Base-by-base conservation (phyloP, 176 grass and related monocot species). In the Areca catechu region DNA sequence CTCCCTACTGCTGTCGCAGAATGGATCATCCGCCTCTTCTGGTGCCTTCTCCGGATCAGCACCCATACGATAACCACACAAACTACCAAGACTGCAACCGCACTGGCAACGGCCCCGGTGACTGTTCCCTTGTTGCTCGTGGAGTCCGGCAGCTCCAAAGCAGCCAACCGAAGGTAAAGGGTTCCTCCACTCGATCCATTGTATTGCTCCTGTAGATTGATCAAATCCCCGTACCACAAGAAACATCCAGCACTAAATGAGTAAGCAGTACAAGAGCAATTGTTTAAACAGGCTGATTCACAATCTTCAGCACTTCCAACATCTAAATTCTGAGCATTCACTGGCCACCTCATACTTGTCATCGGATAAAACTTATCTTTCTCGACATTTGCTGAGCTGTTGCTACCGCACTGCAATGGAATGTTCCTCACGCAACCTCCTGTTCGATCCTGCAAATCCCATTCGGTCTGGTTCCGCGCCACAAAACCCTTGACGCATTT, bases 81-180 rank as follows among this genome's bases (percentile, higher is more conserved):
- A 15, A 88, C 51, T 15, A 78, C 7, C 51, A 77, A 12, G 48
- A 49, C 76, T 49, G 61, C 67, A 57, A 74, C 61, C 19, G 74
- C 70, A 15, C 84, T 80, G 61, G 79, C 54, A 50, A 84, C 62
- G 54, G 73, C 29, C 30, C 67, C 67, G 16, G 78, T 47, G 50
- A 74, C 76, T 51, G 59, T 34, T 3, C 29, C 23, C 52, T 79
- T 95, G 22, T 48, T 62, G 62, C 53, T 88, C 74, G 78, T 79
- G n/a, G 68, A 75, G 10, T 48, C 67, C 47, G 63, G 59, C 29
- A 95, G 66, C 50, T 95, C 90, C n/a, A 85, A 82, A 25, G 90
- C 82, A 56, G 82, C 82, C 47, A 95, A 75, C 25, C 85, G 78
- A 24, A 95, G 90, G 75, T 81, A 86, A 14, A 95, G 70, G 28